A percentile compares a stretch with the other conserved stretches of the same genome.
Evolutionary conservation across 2,329 filamentous ascomycete species (phyloP).

Genomic region (Xylaria hypoxylon): DNA sequence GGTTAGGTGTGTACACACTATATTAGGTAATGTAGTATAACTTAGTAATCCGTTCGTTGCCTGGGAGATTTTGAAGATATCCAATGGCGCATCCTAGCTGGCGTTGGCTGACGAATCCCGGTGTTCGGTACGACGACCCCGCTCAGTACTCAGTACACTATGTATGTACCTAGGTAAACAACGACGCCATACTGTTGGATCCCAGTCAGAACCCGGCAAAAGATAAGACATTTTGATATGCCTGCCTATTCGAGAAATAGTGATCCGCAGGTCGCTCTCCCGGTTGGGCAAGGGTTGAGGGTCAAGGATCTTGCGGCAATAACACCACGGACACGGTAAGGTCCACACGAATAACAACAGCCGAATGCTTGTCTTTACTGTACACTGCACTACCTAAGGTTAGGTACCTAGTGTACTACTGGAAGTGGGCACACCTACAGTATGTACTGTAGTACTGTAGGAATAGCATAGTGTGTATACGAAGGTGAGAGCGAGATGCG

Average conservation of each 20-base stretch:
- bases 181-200: not conserved
- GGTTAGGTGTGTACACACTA: too few relatives aligned
- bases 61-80: not conserved
- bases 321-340: slow-evolving; percentile 5
- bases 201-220: slow-evolving; percentile 4
- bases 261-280: slow-evolving; percentile 21
- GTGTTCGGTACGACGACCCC: not conserved
- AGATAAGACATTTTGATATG: slow-evolving; percentile 43
- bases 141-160: too few relatives aligned
- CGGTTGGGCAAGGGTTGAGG: slow-evolving; percentile 19
- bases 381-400: not conserved
- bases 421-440: too few relatives aligned
- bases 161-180: too few relatives aligned
- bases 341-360: not conserved
- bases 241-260: slow-evolving; percentile 48
- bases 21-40: too few relatives aligned
- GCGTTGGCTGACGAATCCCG: not conserved
- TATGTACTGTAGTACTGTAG: too few relatives aligned
- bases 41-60: slow-evolving; percentile 11
- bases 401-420: too few relatives aligned
- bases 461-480: not conserved
- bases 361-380: slow-evolving; percentile 4
- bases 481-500: not conserved
- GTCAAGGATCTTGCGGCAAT: slow-evolving; percentile 18
- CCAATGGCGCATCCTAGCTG: too few relatives aligned